Evolutionary conservation across 2,329 filamentous ascomycete species (phyloP), one percentile per base, ranked within the genome.

Genomic region (Exophiala viscosa): DNA sequence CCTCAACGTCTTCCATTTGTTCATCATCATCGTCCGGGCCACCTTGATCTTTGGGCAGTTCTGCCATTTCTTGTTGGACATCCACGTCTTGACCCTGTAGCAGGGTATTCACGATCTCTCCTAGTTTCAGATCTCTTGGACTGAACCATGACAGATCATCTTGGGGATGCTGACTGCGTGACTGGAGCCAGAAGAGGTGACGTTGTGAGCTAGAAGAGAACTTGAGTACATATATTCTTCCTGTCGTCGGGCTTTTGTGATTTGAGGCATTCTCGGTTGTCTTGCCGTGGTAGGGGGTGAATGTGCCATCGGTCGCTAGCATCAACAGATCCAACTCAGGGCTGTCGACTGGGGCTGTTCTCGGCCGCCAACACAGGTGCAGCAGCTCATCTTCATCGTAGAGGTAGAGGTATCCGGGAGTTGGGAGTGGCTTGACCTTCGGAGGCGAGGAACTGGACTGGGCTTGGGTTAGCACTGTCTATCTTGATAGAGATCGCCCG

Each of bases 321-420:
- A 96, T 96, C 64, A 96, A 83, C 34, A 99, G 81, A 68, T 99
- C 91, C 58, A 96, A 75, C 55, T 93, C 87, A 52, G 91, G 86
- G 54, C 87, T 75, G 58, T 87, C 82, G 61, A 89, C 73, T 17
- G 85, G 76, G 53, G 83, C 81, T 61, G 78, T 80, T 61, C 93
- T 86, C 65, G 88, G 85, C 61, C 91, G 87, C 95, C 95, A 99
- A 81, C 91, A 96, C 75, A 99, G 96, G 76, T 96, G 91, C 56
- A 95, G 80, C 55, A 99, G 82, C 47, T 96, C 92, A 85, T 96
- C 92, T 78, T 95, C 91, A 46, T 81, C 81, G 73, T 93, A 96
- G 49, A 97, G 84, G 70, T 95, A 97, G 67, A 97, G 82, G 72
- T 95, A 96, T 63, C 92, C 92, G 4, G 84, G 84, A 7, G 84